Evolutionary conservation across 1,284 basidiomycete genomes (phyloP), one percentile per base, ranked within the genome.

Genomic region (Pyrrhoderma lamaoense): DNA sequence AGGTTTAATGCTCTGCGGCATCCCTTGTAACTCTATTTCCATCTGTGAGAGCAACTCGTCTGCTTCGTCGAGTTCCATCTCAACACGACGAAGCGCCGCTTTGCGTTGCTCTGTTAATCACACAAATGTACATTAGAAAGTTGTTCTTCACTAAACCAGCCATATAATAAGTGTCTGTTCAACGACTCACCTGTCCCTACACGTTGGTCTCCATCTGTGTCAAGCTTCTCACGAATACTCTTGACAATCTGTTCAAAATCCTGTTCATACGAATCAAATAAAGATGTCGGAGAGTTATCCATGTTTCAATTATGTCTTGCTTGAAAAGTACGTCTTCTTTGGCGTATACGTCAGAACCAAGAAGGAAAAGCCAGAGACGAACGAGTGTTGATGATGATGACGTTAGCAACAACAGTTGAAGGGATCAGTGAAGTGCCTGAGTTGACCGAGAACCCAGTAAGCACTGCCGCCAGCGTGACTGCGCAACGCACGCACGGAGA

Each of bases 1-100:
- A 0, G 80, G 68, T 45, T 85, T 80, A 59, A 93, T 75, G 27
- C 87, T 87, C 61, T 89, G 84, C 0, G 94, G 93, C 65, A 98
- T 94, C 9, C 89, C 88, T 63, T 94, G 93, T n/a, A 96, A 85
- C 71, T 99, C 96, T 56, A 99, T 89, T 69, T 98, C 94, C 95
- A 99, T 98, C 79, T 99, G 96, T 34, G 91, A 92, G 58, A 96
- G 79, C 79, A 98, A 93, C 74, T 99, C 96, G 61, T 98, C 94
- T 0, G 94, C 95, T 69, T 99, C 96, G 63, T 99, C 96, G 2
- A 97, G 74, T 66, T 99, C 95, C 78, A 94, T 92, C 64, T 95
- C 90, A 18, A 92, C 89, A 56, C 90, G 75, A 57, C 94, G 76
- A 57, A 98, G 69, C 2, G 87, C 75, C 0, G 90, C 77, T 67